These are phyloP conservation scores for Chaetomium sp. DNA, from an alignment of 2,329 filamentous ascomycete species.

Conservation along the genomic window DNA sequence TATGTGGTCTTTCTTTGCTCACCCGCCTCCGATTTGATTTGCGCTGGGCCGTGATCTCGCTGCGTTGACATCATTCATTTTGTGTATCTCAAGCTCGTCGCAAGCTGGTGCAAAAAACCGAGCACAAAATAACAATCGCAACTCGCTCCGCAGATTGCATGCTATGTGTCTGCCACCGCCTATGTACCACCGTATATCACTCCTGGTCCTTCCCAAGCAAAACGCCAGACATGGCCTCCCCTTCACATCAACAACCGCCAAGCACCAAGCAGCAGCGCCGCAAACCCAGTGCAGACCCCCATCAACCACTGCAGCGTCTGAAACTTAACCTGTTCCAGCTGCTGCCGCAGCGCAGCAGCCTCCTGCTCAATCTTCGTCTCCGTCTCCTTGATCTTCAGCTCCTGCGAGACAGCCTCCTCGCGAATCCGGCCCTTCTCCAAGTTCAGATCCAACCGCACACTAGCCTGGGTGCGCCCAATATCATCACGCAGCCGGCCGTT, in stretches of 20 bases:
- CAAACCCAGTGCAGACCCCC: constrained; percentile 67
- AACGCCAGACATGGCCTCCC: not conserved
- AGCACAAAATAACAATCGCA: no score
- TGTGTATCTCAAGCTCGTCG: no score
- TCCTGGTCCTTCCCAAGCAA: not conserved
- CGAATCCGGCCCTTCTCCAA: constrained; percentile 93
- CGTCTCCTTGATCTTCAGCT: constrained; percentile 97
- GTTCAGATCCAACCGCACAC: constrained; percentile 86
- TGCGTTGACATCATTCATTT: no score
- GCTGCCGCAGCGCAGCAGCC: constrained; percentile 80
- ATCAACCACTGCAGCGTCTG: constrained; percentile 97
- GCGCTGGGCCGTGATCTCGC: no score
- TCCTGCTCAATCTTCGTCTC: constrained; percentile 98
- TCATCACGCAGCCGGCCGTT: constrained; percentile 86
- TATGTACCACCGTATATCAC: not conserved
- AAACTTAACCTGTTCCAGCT: constrained; percentile 96
- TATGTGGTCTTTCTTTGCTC: not conserved
- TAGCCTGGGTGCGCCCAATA: constrained; percentile 88
- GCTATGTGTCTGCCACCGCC: no score
- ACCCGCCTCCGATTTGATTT: no score
- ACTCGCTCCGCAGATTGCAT: no score
- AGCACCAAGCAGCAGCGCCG: constrained; percentile 60
- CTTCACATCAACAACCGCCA: constrained; percentile 62
- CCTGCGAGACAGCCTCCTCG: constrained; percentile 92
- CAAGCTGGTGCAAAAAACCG: no score